Evolutionary conservation across 495 filamentous ascomycete genomes (phyloP), one percentile per base, ranked within the genome.

Genomic region (Penicillium arizonense): DNA sequence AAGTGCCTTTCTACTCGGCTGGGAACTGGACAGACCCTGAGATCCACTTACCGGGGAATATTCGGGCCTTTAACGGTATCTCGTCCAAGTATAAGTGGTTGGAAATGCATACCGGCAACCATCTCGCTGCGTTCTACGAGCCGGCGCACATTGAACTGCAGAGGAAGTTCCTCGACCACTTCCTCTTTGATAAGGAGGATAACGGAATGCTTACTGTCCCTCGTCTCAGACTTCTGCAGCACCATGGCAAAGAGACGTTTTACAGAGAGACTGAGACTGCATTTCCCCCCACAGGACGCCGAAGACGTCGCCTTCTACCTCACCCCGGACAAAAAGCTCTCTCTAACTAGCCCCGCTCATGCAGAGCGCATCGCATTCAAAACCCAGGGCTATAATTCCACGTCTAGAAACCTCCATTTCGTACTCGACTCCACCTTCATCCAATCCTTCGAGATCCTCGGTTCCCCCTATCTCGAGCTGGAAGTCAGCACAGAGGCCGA

Each of bases 1-100:
- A 47, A 16, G 44, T 47, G 0, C 44, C 44, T 2, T 34, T 47
- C 44, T 47, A 47, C 9, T 0, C 0, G 9, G 10, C 44, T 0
- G 44, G 44, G 2, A 47, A 47, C 13, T 47, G 44, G 44, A 47
- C 44, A 5, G 44, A 47, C 12, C 28, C 44, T 2, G 44, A 47
- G 6, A 6, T 47, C 10, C 44, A 47, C n/a, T 35, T 47, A 11
- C 30, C 44, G 3, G 44, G 44, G 3, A 47, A 35, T 18, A 47
- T 47, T 11, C 44, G 30, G 0, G 44, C 44, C 20, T 47, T 34
- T 9, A 47, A 47, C 18, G 18, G 18, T 18, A 18, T 18, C 18
- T 18, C 18, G 18, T 18, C 18, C 18, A 18, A 18, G 18, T 18
- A 18, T 18, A 18, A 18, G 18, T 18, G 18, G 18, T 18, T 18